Conservation (phyloP, 2,329 filamentous ascomycete species). For the Phaeosphaeriaceae sp. region DNA sequence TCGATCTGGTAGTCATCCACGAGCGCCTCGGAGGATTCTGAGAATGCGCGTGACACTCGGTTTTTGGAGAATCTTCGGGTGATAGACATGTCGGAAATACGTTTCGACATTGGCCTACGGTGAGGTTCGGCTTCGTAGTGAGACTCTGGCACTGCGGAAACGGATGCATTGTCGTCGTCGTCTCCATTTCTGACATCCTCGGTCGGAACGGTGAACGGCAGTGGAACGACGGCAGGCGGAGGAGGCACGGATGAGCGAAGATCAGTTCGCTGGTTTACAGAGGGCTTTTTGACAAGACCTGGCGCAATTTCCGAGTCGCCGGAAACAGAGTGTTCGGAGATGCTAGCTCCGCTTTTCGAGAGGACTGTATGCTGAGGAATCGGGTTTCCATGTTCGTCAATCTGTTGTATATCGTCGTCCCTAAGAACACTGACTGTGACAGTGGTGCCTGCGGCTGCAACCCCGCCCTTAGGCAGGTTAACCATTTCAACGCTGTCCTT, state of each 20-base stretch:
- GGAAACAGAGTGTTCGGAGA: slow-evolving; percentile 7
- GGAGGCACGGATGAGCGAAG: slow-evolving; percentile 47
- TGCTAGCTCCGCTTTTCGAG: background rate
- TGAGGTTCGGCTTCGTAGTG: slow-evolving; percentile 15
- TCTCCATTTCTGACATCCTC: slow-evolving; percentile 52
- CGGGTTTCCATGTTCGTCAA: slow-evolving; percentile 41
- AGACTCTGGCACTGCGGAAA: slow-evolving; percentile 62
- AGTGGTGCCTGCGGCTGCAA: slow-evolving; percentile 48
- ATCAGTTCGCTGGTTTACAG: slow-evolving; percentile 17
- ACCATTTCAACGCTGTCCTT: slow-evolving; percentile 64
- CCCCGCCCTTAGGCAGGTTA: slow-evolving; percentile 56
- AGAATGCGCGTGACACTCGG: slow-evolving; percentile 22
- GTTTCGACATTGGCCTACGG: slow-evolving; percentile 46
- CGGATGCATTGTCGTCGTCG: slow-evolving; percentile 58
- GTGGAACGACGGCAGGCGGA: slow-evolving; percentile 65
- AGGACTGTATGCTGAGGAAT: slow-evolving; percentile 14
- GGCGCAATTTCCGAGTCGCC: slow-evolving; percentile 8
- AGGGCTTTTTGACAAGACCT: background rate
- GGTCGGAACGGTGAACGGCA: slow-evolving; percentile 69
- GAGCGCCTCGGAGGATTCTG: slow-evolving; percentile 47
- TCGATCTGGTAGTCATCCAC: slow-evolving; percentile 41
- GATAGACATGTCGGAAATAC: slow-evolving; percentile 38
- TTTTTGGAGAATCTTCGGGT: slow-evolving; percentile 26
- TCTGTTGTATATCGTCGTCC: slow-evolving; percentile 54
- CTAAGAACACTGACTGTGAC: slow-evolving; percentile 63